A percentile compares a stretch with the other conserved stretches of the same genome.
These are phyloP conservation scores for Penicillium ochrochloron DNA, from an alignment of 495 filamentous ascomycete species.

Conservation along the genomic window DNA sequence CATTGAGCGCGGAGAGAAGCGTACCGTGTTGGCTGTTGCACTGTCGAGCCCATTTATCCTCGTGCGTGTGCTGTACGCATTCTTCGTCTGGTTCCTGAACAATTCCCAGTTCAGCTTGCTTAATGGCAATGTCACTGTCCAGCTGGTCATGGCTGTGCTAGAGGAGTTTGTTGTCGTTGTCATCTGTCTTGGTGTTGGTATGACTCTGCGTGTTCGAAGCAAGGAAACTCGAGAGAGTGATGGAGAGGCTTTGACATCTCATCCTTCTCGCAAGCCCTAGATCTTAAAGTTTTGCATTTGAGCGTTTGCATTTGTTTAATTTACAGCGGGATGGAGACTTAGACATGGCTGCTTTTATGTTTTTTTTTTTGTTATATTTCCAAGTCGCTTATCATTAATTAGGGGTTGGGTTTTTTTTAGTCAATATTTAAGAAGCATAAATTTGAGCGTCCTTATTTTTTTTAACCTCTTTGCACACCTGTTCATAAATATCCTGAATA, in stretches of 20 bases:
- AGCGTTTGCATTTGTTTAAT: neutral
- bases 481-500: neutral
- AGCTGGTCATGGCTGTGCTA: slow-evolving; percentile 45
- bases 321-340: neutral
- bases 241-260: slow-evolving; percentile 7
- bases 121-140: slow-evolving; percentile 37
- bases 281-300: neutral
- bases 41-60: slow-evolving; percentile 43
- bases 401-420: neutral
- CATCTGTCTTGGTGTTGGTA: slow-evolving; percentile 35
- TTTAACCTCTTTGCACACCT: neutral
- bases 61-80: slow-evolving; percentile 46
- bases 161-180: slow-evolving; percentile 44
- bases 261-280: slow-evolving; percentile 5
- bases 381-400: no score
- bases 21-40: slow-evolving; percentile 40
- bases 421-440: neutral
- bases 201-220: slow-evolving; percentile 34
- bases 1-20: slow-evolving; percentile 39
- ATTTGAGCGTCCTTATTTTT: neutral
- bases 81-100: slow-evolving; percentile 38
- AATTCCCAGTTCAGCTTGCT: slow-evolving; percentile 40
- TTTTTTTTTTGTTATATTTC: neutral
- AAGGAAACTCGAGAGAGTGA: neutral
- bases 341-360: neutral